Base-by-base conservation (phyloP, 1,139 yeast species). In the Meyerozyma elateridarum region DNA sequence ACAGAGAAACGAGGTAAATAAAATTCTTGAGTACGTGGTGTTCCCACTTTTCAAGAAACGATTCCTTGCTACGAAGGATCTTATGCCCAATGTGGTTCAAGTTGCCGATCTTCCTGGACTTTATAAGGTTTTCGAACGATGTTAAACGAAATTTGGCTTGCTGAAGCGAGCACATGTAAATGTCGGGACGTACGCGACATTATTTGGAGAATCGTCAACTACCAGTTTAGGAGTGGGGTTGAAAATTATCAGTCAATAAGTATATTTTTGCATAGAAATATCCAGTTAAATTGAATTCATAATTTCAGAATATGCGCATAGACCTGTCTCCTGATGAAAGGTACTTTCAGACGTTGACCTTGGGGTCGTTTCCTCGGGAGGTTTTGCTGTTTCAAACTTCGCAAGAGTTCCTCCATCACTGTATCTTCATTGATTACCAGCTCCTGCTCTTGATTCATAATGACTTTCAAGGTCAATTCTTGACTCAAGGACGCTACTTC, bases 51-150 rank as follows among this genome's bases (percentile, higher is more conserved):
- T 85, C 11, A 80, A 80, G 44, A 65, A 65, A 37, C 61, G 79
- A 29, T 73, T 88, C 21, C 52, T 87, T 13, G 95, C 93, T 0
- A 75, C 95, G 0, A 61, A 61, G 14, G 50, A 49, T 4, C 46
- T 88, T 20, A 44, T 57, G 2, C 52, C 65, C 14, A 80, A 76
- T 37, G 76, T 88, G 5, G 72, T 85, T 2, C 95, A 91, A 52
- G 76, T 93, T 26, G 97, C 98, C 0, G 89, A 83, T 51, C 61
- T 93, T 25, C 97, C 97, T 1, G 95, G 95, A 0, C 60, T 93
- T 34, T 93, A 93, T 56, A 76, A 70, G 47, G 95, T 93, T 4
- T 91, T 91, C 63, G 99, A 91, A 59, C 68, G 98, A 49, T 91
- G 98, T 51, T 88, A 30, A 15, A n/a, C 8, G 19, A 9, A 9